Evolutionary conservation across 208 protist species (phyloP), one percentile per base, ranked within the genome.

Genomic region (Tritrichomonas musculus): DNA sequence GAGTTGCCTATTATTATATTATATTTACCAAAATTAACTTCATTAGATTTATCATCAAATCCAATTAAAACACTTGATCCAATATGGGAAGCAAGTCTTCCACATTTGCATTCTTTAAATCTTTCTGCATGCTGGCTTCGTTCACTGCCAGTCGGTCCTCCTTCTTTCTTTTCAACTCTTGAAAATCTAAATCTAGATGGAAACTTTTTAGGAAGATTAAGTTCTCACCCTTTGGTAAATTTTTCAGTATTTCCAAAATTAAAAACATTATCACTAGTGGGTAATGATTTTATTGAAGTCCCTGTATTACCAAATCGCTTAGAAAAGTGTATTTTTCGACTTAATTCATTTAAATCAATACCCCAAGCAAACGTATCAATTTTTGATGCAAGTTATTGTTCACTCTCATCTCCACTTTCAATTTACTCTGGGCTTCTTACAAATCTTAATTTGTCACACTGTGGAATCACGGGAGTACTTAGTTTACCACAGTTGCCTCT

Each of bases 201-300:
- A 33, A 88, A 88, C 57, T 88, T 57, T 57, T 47, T 88, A 0
- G 44, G 41, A 33, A 57, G 47, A 36, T n/a, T 33, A 39, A 20
- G 27, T 36, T 47, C 77, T 17, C n/a, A n/a, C n/a, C n/a, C n/a
- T n/a, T n/a, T n/a, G n/a, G n/a, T n/a, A n/a, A 88, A 88, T 57
- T 88, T 88, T 57, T 57, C 77, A 33, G 27, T 88, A 20, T 88
- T 88, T 39, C 41, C 13, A 9, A 44, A 88, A 30, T 88, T 88
- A 27, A 88, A 88, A 30, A 88, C 25, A 88, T 36, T 88, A 47
- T 88, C 77, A 39, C 53, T 88, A 33, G 41, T 88, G 33, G 77
- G 77, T 57, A 88, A 88, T 57, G 77, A 88, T 88, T 88, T 88
- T 88, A 39, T 50, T 20, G n/a, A 53, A 9, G 41, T 88, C 57